Conservation (phyloP, 1,139 yeast species). For the Candida pseudoviswanathii region DNA sequence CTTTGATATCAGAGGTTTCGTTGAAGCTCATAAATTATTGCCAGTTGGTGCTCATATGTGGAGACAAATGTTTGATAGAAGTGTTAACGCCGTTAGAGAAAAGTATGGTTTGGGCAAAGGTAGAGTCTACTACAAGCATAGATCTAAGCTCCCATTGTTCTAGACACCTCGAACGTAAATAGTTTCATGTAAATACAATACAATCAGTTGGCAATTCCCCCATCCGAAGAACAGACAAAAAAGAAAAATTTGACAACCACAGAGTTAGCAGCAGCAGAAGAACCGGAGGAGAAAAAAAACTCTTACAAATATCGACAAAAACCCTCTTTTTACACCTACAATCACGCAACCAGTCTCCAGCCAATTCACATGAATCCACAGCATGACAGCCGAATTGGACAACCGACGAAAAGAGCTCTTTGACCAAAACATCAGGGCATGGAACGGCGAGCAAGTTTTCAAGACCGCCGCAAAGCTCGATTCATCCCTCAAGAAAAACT, state of each 20-base stretch:
- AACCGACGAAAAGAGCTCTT: conserved; percentile 27
- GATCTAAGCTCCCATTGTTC: conserved; percentile 31
- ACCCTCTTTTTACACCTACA: neutral
- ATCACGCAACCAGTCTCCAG: neutral
- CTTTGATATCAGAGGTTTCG: conserved; percentile 77
- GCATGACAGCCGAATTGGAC: conserved; percentile 17
- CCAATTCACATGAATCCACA: neutral
- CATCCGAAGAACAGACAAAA: neutral
- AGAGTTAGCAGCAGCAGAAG: neutral
- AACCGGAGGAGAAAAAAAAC: neutral
- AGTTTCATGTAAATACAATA: conserved; percentile 1
- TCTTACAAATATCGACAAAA: neutral
- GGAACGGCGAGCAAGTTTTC: conserved; percentile 50
- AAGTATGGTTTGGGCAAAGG: conserved; percentile 75
- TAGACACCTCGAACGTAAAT: neutral
- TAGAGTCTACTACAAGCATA: conserved; percentile 64
- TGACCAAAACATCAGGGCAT: conserved; percentile 49
- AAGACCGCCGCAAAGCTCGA: conserved; percentile 51
- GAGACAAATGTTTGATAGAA: conserved; percentile 84
- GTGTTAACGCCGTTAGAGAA: conserved; percentile 66
- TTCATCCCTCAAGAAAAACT: conserved; percentile 80
- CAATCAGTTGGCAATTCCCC: no score
- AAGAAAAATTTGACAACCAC: neutral
- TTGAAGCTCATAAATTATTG: conserved; percentile 50
- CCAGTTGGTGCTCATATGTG: conserved; percentile 93